Evolutionary conservation across 805 yeast genomes (phyloP).

Genomic region (Isabelozyma gotoi): DNA sequence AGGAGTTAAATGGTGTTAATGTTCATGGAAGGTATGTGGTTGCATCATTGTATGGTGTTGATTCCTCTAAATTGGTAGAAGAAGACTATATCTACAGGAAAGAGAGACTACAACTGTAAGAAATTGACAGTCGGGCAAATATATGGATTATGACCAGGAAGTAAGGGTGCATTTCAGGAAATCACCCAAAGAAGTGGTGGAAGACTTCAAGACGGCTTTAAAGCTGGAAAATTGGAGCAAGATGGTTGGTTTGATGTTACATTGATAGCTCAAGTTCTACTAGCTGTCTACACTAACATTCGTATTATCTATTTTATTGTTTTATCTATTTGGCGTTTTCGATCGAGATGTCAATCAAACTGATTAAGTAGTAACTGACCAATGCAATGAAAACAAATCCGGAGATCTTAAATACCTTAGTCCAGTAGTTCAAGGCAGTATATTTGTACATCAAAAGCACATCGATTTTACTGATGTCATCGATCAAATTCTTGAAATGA

Average conservation of each 20-base stretch:
- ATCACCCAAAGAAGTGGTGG: no score
- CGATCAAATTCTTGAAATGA: constrained; percentile 60
- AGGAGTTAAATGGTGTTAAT: constrained; percentile 60
- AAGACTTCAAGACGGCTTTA: no score
- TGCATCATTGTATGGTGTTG: constrained; percentile 47
- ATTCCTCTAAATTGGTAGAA: constrained; percentile 26
- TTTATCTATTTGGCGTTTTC: constrained; percentile 5
- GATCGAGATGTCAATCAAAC: constrained; percentile 33
- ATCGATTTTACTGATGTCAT: constrained; percentile 58
- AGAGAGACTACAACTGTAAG: constrained; percentile 30
- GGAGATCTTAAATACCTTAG: constrained; percentile 68
- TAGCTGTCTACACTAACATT: no score
- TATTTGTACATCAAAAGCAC: constrained; percentile 65
- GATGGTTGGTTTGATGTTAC: no score
- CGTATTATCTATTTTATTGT: background rate
- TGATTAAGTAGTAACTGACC: constrained; percentile 48
- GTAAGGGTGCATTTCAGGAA: no score
- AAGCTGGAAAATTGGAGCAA: no score
- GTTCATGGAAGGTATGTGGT: constrained; percentile 59
- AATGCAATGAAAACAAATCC: constrained; percentile 61
- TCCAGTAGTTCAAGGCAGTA: constrained; percentile 49
- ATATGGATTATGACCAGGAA: no score
- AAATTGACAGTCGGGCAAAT: no score
- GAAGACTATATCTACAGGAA: constrained; percentile 23
- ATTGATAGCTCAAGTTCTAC: no score